phyloP scores from a whole-genome alignment of 164 flowering plant genomes.

The Saururus chinensis region DNA sequence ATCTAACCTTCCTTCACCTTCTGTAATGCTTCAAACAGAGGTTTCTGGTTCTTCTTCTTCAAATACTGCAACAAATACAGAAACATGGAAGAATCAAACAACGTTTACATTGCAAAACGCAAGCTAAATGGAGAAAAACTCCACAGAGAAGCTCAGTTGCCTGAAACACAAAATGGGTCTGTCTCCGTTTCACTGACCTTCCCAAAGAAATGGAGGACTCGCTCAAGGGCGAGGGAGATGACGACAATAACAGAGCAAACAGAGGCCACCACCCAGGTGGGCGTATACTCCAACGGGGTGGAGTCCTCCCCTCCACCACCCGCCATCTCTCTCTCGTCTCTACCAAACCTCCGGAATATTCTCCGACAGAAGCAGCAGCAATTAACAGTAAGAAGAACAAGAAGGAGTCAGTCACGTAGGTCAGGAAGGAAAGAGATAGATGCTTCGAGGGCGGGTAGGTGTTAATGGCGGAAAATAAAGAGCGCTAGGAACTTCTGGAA shows the following conservation, averaged over 20 bases:
- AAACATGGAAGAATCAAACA: not conserved
- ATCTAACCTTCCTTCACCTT: slow-evolving; percentile 73
- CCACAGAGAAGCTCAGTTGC: too few species aligned
- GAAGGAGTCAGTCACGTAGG: too few species aligned
- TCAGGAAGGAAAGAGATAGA: too few species aligned
- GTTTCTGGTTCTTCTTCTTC: slow-evolving; percentile 60
- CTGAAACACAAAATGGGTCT: too few species aligned
- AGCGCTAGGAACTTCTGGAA: too few species aligned
- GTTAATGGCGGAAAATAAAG: too few species aligned
- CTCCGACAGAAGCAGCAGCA: too few species aligned
- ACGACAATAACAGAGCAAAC: slow-evolving; percentile 45
- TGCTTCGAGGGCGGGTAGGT: too few species aligned
- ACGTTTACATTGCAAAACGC: too few species aligned
- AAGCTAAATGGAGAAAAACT: too few species aligned
- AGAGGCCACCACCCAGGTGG: slow-evolving; percentile 66
- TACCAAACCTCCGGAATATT: too few species aligned
- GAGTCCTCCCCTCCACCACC: not conserved
- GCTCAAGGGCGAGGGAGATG: slow-evolving; percentile 46
- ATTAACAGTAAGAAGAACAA: too few species aligned
- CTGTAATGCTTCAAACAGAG: slow-evolving; percentile 63
- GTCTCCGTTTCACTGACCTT: slow-evolving; percentile 18
- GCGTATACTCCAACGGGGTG: slow-evolving; percentile 38
- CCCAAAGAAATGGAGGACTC: slow-evolving; percentile 43
- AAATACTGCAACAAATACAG: slow-evolving; percentile 25
- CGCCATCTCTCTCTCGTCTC: slow-evolving; percentile 3